phyloP scores from a whole-genome alignment of 2,329 filamentous ascomycete species.

The Trichophyton benhamiae region DNA sequence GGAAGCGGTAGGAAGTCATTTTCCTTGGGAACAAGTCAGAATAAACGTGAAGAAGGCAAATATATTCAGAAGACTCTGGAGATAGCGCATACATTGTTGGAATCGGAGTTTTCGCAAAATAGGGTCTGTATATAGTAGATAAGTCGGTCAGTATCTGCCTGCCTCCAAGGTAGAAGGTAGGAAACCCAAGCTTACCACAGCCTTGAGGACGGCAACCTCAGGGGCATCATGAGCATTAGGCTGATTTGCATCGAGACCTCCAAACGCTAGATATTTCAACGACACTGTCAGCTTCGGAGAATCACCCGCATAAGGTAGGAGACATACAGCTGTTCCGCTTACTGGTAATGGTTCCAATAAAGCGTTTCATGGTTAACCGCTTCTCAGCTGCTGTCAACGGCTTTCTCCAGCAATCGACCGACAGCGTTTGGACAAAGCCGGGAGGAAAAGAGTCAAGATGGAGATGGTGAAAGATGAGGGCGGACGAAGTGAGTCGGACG shows the following conservation, averaged over 20 bases:
- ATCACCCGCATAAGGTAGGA: background rate
- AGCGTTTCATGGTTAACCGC: background rate
- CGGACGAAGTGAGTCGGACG: background rate
- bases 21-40: constrained; percentile 39
- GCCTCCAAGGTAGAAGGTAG: background rate
- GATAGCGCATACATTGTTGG: background rate
- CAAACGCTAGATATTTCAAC: background rate
- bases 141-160: background rate
- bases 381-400: background rate
- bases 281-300: background rate
- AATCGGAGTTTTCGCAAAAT: background rate
- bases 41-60: background rate
- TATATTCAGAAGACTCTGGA: background rate
- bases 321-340: background rate
- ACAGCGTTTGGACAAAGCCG: background rate
- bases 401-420: background rate
- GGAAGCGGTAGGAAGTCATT: constrained; percentile 89
- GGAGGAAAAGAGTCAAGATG: background rate
- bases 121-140: background rate
- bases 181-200: background rate
- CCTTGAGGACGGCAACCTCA: background rate
- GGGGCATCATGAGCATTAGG: background rate
- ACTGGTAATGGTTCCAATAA: background rate
- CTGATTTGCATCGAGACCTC: background rate
- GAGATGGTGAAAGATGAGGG: background rate